Evolutionary conservation across 2,329 filamentous ascomycete genomes (phyloP), one percentile per base, ranked within the genome.

Genomic region (Paraphaeosphaeria minitans): DNA sequence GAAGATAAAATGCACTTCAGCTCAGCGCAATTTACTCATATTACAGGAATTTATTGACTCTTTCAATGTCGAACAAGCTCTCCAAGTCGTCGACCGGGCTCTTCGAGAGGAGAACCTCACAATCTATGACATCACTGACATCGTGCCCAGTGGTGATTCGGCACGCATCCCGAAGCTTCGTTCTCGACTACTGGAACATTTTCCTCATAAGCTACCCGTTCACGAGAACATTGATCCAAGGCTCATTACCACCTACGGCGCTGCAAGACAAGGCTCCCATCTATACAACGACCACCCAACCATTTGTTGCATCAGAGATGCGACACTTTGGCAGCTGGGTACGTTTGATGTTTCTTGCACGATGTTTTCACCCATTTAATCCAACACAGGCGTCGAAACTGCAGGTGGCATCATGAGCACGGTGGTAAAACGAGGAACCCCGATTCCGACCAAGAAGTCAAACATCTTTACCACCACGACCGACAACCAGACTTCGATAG

Each of bases 101-200:
- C 87, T 99, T 77, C 96, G 96, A 85, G 95, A 98, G 72, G 93
- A 93, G 79, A 97, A 97, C 86, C 86, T 97, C 74, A 94, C 94
- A 88, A 98, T 97, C 90, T 83, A 81, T 62, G 93, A 98, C 73
- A 87, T 99, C 71, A 88, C 97, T 74, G 95, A 98, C 78, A 97
- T 99, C 69, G 94, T 99, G 66, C 88, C 98, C 51, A 94, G 98
- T 65, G 95, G 95, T 88, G 95, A 95, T 81, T 98, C 94, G 61
- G 98, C 95, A 68, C 94, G 95, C 91, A 98, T 99, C 70, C 94
- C 95, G 79, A 98, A 97, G 90, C 93, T 98, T 68, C 90, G 95
- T 83, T 79, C 87, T 71, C 89, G 98, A 77, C 91, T 98, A 67
- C 93, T 98, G 85, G 93, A 97, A 81, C 97, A 87, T 87, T 98